Base-by-base conservation (phyloP, 306 rosid genomes). In the Vigna angularis region DNA sequence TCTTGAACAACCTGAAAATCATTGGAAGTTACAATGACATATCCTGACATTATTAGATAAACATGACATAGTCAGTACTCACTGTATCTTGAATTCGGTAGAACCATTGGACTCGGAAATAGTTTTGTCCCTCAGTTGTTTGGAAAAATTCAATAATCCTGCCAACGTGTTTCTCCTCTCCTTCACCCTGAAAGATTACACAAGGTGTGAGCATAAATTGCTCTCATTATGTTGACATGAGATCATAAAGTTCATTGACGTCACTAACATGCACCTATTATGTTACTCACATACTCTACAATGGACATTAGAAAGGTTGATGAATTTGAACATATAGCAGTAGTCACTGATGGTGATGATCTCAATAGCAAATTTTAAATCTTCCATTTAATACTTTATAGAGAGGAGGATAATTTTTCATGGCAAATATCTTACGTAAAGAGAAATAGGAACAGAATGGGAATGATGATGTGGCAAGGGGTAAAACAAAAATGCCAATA, bases 91-190 rank as follows among this genome's bases (percentile, higher is more conserved):
- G 91, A 82, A 90, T 88, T 77, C 89, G 83, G 78, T 90, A 94
- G 88, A 92, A 94, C 98, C 98, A 94, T 77, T 92, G 98, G 72
- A 86, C 96, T 84, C 97, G 87, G 79, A 94, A 92, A 86, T 90
- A 92, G 28, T 84, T 79, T 79, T 84, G 81, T 50, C 82, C 86
- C 63, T 86, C 80, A 58, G 92, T 87, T 85, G 97, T 90, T 74
- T 83, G 87, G 66, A 94, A 94, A 90, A 94, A 90, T 59, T 94
- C 98, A 70, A 92, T 11, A 74, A 94, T 89, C 88, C 86, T 90
- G 79, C 98, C 98, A 68, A 94, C 86, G 66, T 87, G 74, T 10
- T 89, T 86, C 59, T 86, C 36, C 64, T 67, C 85, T 75, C 74
- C 96, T 73, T 92, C 89, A 66, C 97, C 98, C 98, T 94, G 87